A percentile compares a stretch with the other conserved stretches of the same genome.
These are phyloP conservation scores for Climacium dendroides DNA, from an alignment of 225 moss, liverwort and hornwort genomes.

Conservation along the genomic window DNA sequence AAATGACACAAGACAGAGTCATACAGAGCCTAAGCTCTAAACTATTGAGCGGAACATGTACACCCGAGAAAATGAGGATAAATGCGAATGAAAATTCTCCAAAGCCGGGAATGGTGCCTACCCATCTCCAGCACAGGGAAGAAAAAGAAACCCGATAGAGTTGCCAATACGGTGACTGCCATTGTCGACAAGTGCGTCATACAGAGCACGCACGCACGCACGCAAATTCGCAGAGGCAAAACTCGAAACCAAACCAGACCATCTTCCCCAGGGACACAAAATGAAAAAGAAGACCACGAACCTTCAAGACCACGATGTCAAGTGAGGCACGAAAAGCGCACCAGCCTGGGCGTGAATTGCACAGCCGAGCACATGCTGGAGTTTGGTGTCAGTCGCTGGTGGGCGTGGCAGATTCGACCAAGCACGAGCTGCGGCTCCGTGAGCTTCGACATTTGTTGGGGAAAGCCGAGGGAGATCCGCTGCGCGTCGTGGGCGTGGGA, in stretches of 20 bases:
- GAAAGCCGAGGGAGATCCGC: slow-evolving; percentile 71
- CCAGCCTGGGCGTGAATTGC: neutral
- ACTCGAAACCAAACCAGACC: neutral
- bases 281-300: neutral
- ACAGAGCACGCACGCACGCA: neutral
- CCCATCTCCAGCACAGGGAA: neutral
- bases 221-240: neutral
- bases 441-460: slow-evolving; percentile 68
- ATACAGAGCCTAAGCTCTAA: too few species aligned
- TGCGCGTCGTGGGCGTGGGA: slow-evolving; percentile 80
- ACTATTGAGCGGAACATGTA: neutral
- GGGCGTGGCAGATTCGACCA: too few species aligned
- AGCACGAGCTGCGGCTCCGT: neutral
- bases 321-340: neutral
- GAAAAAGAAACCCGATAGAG: neutral
- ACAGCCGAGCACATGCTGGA: too few species aligned
- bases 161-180: neutral
- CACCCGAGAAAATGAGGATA: neutral
- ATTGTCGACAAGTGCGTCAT: neutral
- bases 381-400: too few species aligned
- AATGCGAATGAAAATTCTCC: neutral
- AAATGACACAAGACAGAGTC: neutral
- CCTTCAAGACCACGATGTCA: neutral
- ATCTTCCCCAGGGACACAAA: too few species aligned
- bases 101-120: neutral